Evolutionary conservation across 257 asterid species (phyloP).

Genomic region (Penstemon eatonii): DNA sequence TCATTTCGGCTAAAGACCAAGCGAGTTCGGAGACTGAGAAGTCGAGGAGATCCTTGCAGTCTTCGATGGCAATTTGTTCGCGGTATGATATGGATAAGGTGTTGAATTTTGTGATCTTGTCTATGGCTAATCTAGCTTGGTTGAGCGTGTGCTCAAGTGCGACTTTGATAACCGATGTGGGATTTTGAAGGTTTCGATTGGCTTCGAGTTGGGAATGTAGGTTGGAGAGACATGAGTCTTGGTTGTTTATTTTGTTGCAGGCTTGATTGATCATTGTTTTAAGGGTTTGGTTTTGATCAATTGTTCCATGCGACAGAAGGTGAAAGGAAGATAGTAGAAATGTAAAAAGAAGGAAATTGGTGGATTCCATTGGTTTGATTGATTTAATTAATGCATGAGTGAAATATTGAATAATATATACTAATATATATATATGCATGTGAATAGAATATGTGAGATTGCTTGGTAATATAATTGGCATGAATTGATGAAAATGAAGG

Average conservation of each 20-base stretch:
- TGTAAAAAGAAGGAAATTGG: slow-evolving; percentile 32
- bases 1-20: slow-evolving; percentile 83
- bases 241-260: slow-evolving; percentile 51
- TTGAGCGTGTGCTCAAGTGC: slow-evolving; percentile 64
- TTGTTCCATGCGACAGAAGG: slow-evolving; percentile 35
- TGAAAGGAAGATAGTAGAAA: slow-evolving; percentile 31
- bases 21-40: slow-evolving; percentile 82
- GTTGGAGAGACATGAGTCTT: slow-evolving; percentile 52
- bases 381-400: no score
- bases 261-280: slow-evolving; percentile 59
- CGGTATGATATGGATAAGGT: slow-evolving; percentile 64
- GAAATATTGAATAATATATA: not conserved
- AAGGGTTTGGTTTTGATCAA: slow-evolving; percentile 38
- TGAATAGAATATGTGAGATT: slow-evolving; percentile 31
- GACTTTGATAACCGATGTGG: slow-evolving; percentile 51
- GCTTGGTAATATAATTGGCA: slow-evolving; percentile 29
- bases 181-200: slow-evolving; percentile 17
- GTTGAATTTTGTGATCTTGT: slow-evolving; percentile 55
- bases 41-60: slow-evolving; percentile 90
- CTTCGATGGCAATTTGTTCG: slow-evolving; percentile 79
- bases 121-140: slow-evolving; percentile 59
- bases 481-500: slow-evolving; percentile 42
- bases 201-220: slow-evolving; percentile 42
- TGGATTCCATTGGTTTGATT: slow-evolving; percentile 33
- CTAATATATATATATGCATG: slow-evolving; percentile 7